Conservation (phyloP, 352 stramenopile species). For the Albugo laibachii region DNA sequence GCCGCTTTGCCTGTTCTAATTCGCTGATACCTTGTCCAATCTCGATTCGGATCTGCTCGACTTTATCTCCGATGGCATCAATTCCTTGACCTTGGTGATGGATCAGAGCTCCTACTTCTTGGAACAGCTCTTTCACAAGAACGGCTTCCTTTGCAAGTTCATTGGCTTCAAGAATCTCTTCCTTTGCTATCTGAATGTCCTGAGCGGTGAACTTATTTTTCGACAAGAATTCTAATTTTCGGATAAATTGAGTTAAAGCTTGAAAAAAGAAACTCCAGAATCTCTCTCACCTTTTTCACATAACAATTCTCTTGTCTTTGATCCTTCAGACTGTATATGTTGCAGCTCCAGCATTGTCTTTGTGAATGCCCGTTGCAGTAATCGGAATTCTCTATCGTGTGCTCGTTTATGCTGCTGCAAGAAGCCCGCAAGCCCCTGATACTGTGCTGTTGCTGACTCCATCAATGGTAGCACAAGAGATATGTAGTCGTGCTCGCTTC, state of each 20-base stretch:
- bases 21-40: slow-evolving; percentile 57
- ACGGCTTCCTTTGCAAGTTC: slow-evolving; percentile 41
- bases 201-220: slow-evolving; percentile 30
- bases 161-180: slow-evolving; percentile 42
- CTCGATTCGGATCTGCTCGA: slow-evolving; percentile 46
- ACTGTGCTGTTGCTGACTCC: slow-evolving; percentile 30
- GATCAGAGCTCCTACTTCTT: slow-evolving; percentile 36
- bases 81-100: slow-evolving; percentile 43
- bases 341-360: slow-evolving; percentile 50
- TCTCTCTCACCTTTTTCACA: slow-evolving; percentile 18
- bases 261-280: background rate
- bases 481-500: slow-evolving; percentile 33
- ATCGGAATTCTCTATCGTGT: slow-evolving; percentile 23
- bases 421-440: slow-evolving; percentile 37
- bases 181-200: slow-evolving; percentile 55
- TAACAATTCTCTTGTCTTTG: slow-evolving; percentile 29
- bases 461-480: slow-evolving; percentile 21
- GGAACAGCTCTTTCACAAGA: slow-evolving; percentile 48
- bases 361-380: slow-evolving; percentile 38
- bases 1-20: slow-evolving; percentile 28
- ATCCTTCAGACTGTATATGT: slow-evolving; percentile 26
- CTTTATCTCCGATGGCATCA: slow-evolving; percentile 48
- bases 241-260: too few species aligned
- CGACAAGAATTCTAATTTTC: slow-evolving; percentile 25
- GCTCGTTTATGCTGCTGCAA: slow-evolving; percentile 26